Evolutionary conservation across 164 flowering plant species (phyloP).

Genomic region (grape (Vitis vinifera)): ASM3070453v1 NC_081819.1:22944501-22945000

Average conservation of each 20-base stretch:
- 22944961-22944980: too few species aligned
- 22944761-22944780: background rate
- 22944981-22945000: too few species aligned
- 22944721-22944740: constrained; percentile 29
- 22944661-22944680: constrained; percentile 44
- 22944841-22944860: background rate
- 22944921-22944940: too few species aligned
- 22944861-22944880: background rate
- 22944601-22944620: constrained; percentile 37
- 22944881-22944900: too few species aligned
- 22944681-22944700: constrained; percentile 42
- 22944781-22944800: constrained; percentile 2
- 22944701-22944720: constrained; percentile 64
- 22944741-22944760: background rate
- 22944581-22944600: constrained; percentile 22
- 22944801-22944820: background rate
- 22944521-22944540: constrained; percentile 45
- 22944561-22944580: constrained; percentile 51
- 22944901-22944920: too few species aligned
- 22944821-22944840: background rate
- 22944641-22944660: constrained; percentile 23
- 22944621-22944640: constrained; percentile 36
- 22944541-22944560: constrained; percentile 59
- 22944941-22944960: too few species aligned
- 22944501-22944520: constrained; percentile 47